Conservation (phyloP, 2,329 filamentous ascomycete species). For the Knufia petricola region DNA sequence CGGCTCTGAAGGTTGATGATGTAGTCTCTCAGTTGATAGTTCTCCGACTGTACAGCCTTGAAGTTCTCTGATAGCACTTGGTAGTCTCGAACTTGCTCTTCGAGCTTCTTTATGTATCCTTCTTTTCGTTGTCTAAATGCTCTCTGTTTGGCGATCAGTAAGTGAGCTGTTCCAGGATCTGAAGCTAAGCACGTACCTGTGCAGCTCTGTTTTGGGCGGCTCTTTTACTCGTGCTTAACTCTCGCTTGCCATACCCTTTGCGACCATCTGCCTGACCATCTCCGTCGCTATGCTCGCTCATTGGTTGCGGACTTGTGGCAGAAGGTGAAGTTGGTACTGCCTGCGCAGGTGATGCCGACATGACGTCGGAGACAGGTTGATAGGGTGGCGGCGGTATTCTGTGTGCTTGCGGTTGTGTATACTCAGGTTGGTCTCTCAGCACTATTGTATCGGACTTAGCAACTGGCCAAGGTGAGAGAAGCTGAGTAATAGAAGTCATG, state of each 20-base stretch:
- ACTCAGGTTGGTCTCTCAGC: slow-evolving; percentile 21
- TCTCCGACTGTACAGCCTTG: slow-evolving; percentile 77
- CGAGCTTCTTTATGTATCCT: slow-evolving; percentile 94
- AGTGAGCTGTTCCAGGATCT: background rate
- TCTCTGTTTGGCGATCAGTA: slow-evolving; percentile 47
- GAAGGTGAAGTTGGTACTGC: slow-evolving; percentile 16
- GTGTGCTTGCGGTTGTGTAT: slow-evolving; percentile 16
- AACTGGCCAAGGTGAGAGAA: slow-evolving; percentile 22
- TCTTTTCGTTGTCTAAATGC: slow-evolving; percentile 97
- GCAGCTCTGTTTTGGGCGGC: slow-evolving; percentile 94
- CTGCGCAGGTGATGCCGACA: background rate
- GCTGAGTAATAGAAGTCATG: slow-evolving; percentile 24
- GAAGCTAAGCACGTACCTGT: slow-evolving; percentile 58
- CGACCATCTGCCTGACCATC: slow-evolving; percentile 46
- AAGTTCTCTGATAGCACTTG: slow-evolving; percentile 64
- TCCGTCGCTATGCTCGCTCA: slow-evolving; percentile 33
- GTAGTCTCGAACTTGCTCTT: slow-evolving; percentile 81
- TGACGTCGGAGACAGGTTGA: slow-evolving; percentile 4
- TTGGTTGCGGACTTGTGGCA: slow-evolving; percentile 13
- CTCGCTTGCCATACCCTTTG: slow-evolving; percentile 67
- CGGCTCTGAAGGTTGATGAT: slow-evolving; percentile 82
- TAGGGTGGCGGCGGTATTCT: slow-evolving; percentile 10
- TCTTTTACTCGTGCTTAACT: slow-evolving; percentile 89
- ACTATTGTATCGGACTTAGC: slow-evolving; percentile 24
- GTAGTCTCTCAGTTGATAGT: slow-evolving; percentile 85